Evolutionary conservation across 2,329 filamentous ascomycete species (phyloP).

Genomic region (Dothiorella sarmentorum): DNA sequence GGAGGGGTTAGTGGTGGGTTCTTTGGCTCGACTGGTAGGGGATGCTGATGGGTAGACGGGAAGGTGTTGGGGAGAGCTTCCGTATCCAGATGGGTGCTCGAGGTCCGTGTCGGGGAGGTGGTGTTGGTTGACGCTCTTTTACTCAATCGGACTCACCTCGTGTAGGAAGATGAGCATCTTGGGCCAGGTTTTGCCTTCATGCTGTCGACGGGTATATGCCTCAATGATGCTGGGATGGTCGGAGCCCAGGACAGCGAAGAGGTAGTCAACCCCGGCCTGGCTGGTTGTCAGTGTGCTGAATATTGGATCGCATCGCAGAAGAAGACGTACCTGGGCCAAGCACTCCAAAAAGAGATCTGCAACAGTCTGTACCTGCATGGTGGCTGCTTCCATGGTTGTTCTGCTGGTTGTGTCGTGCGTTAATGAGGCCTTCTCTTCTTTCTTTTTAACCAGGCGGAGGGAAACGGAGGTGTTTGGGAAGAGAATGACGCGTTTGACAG

Average conservation of each 20-base stretch:
- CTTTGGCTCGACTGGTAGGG: background rate
- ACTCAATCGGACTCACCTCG: background rate
- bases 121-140: too few relatives aligned
- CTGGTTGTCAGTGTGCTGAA: background rate
- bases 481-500: too few relatives aligned
- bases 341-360: conserved; percentile 4
- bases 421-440: background rate
- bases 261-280: conserved; percentile 1
- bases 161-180: conserved; percentile 4
- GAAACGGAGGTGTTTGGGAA: too few relatives aligned
- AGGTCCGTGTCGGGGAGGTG: too few relatives aligned
- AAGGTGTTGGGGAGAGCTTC: too few relatives aligned
- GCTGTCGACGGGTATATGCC: conserved; percentile 15
- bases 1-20: background rate
- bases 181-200: background rate
- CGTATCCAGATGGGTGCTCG: too few relatives aligned
- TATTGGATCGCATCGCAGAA: background rate
- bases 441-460: too few relatives aligned
- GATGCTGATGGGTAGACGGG: too few relatives aligned
- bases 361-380: background rate
- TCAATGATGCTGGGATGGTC: conserved; percentile 27
- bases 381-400: background rate
- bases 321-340: background rate
- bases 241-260: conserved; percentile 21
- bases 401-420: background rate